Percentiles rank a stretch among this genome's conserved stretches.
These are phyloP conservation scores for Euphorbia corollata DNA, from an alignment of 441 rosid species.

Conservation along the genomic window DNA sequence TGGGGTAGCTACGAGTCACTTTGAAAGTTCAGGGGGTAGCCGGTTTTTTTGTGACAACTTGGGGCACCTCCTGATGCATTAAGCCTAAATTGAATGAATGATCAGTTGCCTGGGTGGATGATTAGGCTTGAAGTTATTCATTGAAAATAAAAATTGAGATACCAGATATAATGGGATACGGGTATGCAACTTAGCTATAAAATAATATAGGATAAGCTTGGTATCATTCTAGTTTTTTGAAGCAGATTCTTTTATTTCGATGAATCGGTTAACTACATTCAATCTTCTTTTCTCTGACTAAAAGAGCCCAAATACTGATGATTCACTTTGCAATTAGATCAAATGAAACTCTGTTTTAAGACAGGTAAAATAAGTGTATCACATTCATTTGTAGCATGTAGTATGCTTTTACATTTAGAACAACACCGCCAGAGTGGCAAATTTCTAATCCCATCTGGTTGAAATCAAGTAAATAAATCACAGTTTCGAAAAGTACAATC, in stretches of 20 bases:
- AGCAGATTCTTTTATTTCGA: not conserved
- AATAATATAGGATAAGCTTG: not conserved
- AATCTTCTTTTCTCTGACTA: not conserved
- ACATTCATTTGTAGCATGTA: not conserved
- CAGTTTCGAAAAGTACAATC: not conserved
- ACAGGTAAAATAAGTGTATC: not conserved
- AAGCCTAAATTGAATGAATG: not conserved
- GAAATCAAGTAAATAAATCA: not conserved
- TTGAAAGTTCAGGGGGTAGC: too few species aligned
- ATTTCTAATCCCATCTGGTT: not conserved
- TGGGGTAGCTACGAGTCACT: too few species aligned
- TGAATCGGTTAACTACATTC: not conserved
- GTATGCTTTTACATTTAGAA: not conserved
- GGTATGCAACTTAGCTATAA: not conserved
- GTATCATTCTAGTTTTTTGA: not conserved
- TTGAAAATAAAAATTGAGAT: not conserved
- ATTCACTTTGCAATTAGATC: not conserved
- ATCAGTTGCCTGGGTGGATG: not conserved
- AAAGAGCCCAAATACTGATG: not conserved
- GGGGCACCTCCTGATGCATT: too few species aligned
- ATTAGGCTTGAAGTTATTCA: not conserved
- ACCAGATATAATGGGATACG: not conserved
- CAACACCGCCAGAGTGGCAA: not conserved
- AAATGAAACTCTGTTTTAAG: not conserved
- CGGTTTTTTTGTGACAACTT: too few species aligned